Conservation (phyloP, 345 rosid genomes). For the Eucalyptus cloeziana region DNA sequence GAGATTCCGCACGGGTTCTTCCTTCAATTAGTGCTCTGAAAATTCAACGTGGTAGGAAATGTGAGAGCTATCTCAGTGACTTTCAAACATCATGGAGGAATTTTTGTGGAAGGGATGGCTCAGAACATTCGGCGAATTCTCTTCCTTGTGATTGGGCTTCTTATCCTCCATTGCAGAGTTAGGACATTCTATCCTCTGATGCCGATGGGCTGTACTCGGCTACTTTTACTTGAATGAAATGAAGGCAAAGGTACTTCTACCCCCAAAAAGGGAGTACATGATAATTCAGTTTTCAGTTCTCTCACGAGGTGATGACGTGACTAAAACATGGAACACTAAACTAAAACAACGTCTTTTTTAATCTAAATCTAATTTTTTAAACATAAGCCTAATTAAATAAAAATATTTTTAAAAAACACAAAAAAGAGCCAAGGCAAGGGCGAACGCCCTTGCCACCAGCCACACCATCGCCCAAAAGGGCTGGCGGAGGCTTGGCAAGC, state of each 20-base stretch:
- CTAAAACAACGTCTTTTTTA: fast-evolving
- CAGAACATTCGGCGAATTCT: neutral
- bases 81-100: neutral
- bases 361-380: too few relatives aligned
- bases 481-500: too few relatives aligned
- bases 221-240: neutral
- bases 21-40: neutral
- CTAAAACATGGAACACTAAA: too few relatives aligned
- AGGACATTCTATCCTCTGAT: neutral
- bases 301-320: fast-evolving
- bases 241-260: neutral
- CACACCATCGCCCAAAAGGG: fast-evolving
- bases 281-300: neutral
- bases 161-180: neutral
- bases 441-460: fast-evolving
- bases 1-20: neutral
- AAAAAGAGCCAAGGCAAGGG: too few relatives aligned
- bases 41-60: neutral
- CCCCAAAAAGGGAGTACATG: neutral
- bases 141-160: neutral
- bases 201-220: neutral
- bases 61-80: neutral
- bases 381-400: too few relatives aligned
- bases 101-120: neutral
- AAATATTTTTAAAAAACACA: too few relatives aligned